Evolutionary conservation across 2,329 filamentous ascomycete genomes (phyloP).

Genomic region (Sporothrix pseudoabietina): DNA sequence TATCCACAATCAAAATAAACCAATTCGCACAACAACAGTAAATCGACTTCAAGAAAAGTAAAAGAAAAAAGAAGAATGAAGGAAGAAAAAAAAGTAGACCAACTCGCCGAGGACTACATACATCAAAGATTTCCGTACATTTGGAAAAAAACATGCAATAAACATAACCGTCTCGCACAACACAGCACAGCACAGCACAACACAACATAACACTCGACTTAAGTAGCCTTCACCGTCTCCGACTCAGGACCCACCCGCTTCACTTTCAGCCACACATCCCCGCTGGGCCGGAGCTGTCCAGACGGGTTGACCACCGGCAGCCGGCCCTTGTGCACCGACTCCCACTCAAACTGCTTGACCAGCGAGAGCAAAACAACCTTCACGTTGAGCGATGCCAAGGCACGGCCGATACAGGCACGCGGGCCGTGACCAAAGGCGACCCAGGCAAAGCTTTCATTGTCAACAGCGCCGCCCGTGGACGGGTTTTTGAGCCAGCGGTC

Average conservation of each 20-base stretch:
- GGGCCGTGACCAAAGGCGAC: constrained; percentile 45
- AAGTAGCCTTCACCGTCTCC: background rate
- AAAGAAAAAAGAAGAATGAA: background rate
- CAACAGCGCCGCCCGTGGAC: constrained; percentile 35
- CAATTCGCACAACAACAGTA: no score
- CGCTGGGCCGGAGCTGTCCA: constrained; percentile 28
- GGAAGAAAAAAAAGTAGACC: background rate
- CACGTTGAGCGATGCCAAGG: constrained; percentile 45
- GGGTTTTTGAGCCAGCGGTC: constrained; percentile 35
- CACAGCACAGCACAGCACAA: background rate
- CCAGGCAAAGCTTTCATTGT: constrained; percentile 40
- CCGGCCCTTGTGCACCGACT: background rate
- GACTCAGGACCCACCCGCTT: background rate
- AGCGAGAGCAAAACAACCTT: constrained; percentile 44
- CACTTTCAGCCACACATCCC: constrained; percentile 25
- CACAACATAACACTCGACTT: no score
- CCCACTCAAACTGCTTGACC: constrained; percentile 38
- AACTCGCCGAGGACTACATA: background rate
- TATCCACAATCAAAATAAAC: background rate
- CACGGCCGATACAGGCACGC: constrained; percentile 45
- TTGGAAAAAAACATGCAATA: background rate
- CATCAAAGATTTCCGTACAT: background rate
- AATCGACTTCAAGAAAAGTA: background rate
- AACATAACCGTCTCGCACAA: no score
- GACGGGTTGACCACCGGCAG: constrained; percentile 28